Evolutionary conservation across 2,329 filamentous ascomycete genomes (phyloP).

Genomic region (Ascosphaera apis): DNA sequence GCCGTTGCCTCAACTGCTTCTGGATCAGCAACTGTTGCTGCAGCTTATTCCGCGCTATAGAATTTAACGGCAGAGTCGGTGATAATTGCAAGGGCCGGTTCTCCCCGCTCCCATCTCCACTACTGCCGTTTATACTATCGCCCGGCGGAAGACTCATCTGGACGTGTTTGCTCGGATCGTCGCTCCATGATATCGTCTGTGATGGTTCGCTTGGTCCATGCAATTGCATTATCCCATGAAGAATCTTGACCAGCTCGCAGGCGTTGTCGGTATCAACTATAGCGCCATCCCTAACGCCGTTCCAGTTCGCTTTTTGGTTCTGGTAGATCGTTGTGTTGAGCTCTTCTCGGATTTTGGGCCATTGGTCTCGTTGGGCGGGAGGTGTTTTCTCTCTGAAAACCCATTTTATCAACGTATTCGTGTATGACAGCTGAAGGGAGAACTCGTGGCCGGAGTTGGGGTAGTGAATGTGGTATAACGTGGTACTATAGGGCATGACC

Average conservation of each 20-base stretch:
- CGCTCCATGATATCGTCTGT: too few relatives aligned
- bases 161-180: too few relatives aligned
- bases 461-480: constrained; percentile 16
- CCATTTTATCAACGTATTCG: constrained; percentile 14
- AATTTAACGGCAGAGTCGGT: background rate
- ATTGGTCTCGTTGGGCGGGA: constrained; percentile 5
- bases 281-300: constrained; percentile 16
- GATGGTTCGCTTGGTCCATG: constrained; percentile 2
- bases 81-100: too few relatives aligned
- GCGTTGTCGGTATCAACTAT: constrained; percentile 13
- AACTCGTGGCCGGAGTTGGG: constrained; percentile 13
- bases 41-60: background rate
- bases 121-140: too few relatives aligned
- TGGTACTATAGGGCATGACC: constrained; percentile 1
- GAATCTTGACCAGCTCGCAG: constrained; percentile 11
- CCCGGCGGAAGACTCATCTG: too few relatives aligned
- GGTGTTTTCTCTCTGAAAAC: constrained; percentile 12
- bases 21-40: too few relatives aligned
- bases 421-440: constrained; percentile 10
- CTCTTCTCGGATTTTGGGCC: constrained; percentile 7
- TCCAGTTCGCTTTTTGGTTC: constrained; percentile 17
- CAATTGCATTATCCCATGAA: constrained; percentile 4
- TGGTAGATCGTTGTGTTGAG: constrained; percentile 15
- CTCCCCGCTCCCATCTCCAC: too few relatives aligned
- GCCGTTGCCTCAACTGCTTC: background rate